Base-by-base conservation (phyloP, 225 moss, liverwort and hornwort species). In the Climacium dendroides region DNA sequence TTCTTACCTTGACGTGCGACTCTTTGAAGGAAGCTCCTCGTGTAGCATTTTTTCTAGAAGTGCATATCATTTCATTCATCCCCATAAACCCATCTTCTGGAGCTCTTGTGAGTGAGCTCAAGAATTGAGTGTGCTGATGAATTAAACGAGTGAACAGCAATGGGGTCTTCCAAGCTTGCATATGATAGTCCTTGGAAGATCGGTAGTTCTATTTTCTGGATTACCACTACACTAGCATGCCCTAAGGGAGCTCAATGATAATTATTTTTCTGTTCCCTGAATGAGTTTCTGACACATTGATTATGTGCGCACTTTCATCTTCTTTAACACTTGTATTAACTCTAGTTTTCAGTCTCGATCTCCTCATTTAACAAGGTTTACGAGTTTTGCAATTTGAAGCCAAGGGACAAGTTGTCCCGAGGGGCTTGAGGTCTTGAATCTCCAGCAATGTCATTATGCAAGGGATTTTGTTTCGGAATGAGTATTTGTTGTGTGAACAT, bases 21-120 rank as follows among this genome's bases (percentile, higher is more conserved):
- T 84, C 75, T 32, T 85, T 43, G 82, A 78, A 87, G 87, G 87
- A 82, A 85, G 91, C 82, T 91, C 64, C 63, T 77, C 66, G 39
- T 85, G 87, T 78, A 77, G 85, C 78, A 82, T 82, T 87, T 61
- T 81, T 60, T 81, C 77, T 78, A 43, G 91, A 78, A 57, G 64
- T 87, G 81, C 85, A 45, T 85, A 53, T 78, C 64, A 78, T 85
- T 72, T 87, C 73, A 47, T 85, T 89, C 85, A 87, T 78, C 86
- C 35, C 18, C 53, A 43, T 70, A 37, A 74, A 79, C 86, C 48
- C 71, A 77, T 82, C 53, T 73, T 80, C 59, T 76, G 82, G 60
- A 89, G 59, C 70, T 85, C 57, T 63, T 41, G 43, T 29, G 89
- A 83, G 86, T 74, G 78, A 88, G 54, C 39, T 74, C 79, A 74